Evolutionary conservation across 2,329 filamentous ascomycete species (phyloP).

Genomic region (Chalaropsis ovoidea): DNA sequence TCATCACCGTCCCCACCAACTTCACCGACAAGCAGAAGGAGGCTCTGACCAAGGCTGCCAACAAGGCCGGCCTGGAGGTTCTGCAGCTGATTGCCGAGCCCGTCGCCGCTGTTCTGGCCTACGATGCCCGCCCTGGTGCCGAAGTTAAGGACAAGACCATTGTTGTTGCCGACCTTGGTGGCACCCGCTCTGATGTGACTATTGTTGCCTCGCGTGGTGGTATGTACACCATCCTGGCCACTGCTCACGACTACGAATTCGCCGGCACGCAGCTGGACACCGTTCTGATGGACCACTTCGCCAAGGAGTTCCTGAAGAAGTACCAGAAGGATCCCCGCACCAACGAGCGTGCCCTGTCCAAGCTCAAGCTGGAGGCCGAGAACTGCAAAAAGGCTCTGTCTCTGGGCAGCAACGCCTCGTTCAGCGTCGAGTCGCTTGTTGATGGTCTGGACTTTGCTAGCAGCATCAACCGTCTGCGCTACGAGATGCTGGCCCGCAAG

Average conservation of each 20-base stretch:
- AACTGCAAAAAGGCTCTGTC: conserved; percentile 84
- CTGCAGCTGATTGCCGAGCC: conserved; percentile 91
- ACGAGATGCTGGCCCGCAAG: conserved; percentile 79
- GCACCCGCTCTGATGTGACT: conserved; percentile 82
- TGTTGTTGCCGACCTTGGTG: conserved; percentile 85
- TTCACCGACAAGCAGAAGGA: conserved; percentile 79
- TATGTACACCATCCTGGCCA: conserved; percentile 91
- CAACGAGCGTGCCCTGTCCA: conserved; percentile 73
- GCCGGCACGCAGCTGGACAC: conserved; percentile 78
- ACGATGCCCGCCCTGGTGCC: conserved; percentile 74
- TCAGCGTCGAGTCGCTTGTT: conserved; percentile 84
- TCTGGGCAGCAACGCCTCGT: conserved; percentile 75
- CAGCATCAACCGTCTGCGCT: conserved; percentile 86
- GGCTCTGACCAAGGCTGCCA: conserved; percentile 66
- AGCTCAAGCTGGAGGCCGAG: conserved; percentile 86
- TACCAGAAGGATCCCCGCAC: conserved; percentile 78
- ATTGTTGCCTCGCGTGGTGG: conserved; percentile 85
- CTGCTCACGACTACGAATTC: conserved; percentile 90
- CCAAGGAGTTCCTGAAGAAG: conserved; percentile 98
- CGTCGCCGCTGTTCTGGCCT: conserved; percentile 76
- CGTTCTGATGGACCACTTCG: conserved; percentile 88
- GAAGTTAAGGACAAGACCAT: conserved; percentile 74
- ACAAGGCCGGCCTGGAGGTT: conserved; percentile 72
- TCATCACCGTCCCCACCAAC: conserved; percentile 89
- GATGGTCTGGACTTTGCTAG: conserved; percentile 85